Percentiles rank a stretch among this genome's conserved stretches.
Conservation (phyloP, 305 asterid species). For the Withania somnifera region DNA sequence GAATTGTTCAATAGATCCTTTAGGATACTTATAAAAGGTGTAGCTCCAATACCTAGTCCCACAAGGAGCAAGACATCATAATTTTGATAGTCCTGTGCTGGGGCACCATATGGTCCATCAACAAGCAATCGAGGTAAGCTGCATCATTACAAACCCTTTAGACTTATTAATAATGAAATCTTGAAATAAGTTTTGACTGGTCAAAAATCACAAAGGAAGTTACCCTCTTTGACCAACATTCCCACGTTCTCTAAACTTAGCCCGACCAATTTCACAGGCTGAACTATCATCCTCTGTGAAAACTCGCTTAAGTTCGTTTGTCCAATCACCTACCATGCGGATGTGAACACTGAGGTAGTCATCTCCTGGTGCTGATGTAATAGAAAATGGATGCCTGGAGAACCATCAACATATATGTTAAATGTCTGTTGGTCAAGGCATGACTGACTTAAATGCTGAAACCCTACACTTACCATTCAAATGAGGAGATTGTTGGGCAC, state of each 20-base stretch:
- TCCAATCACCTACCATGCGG: conserved; percentile 90
- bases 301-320: conserved; percentile 66
- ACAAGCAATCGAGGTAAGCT: conserved; percentile 70
- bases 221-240: conserved; percentile 60
- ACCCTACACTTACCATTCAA: conserved; percentile 43
- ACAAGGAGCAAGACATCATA: conserved; percentile 74
- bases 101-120: conserved; percentile 92
- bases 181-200: not conserved
- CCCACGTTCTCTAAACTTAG: conserved; percentile 48
- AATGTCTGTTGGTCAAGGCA: not conserved
- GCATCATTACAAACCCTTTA: conserved; percentile 10
- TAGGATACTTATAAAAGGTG: conserved; percentile 86
- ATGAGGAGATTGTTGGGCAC: conserved; percentile 75
- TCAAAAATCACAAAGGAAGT: conserved; percentile 1
- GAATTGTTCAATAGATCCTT: conserved; percentile 70
- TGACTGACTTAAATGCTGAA: not conserved
- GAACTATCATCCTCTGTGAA: conserved; percentile 59
- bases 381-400: conserved; percentile 94
- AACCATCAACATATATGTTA: conserved; percentile 2
- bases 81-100: conserved; percentile 84
- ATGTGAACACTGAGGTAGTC: conserved; percentile 75
- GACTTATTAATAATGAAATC: not conserved
- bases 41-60: conserved; percentile 91
- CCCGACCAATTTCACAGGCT: conserved; percentile 47
- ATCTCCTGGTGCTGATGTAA: conserved; percentile 95